Evolutionary conservation across 2,329 filamentous ascomycete species (phyloP), one percentile per base, ranked within the genome.

Genomic region (Hypoxylon sp.): DNA sequence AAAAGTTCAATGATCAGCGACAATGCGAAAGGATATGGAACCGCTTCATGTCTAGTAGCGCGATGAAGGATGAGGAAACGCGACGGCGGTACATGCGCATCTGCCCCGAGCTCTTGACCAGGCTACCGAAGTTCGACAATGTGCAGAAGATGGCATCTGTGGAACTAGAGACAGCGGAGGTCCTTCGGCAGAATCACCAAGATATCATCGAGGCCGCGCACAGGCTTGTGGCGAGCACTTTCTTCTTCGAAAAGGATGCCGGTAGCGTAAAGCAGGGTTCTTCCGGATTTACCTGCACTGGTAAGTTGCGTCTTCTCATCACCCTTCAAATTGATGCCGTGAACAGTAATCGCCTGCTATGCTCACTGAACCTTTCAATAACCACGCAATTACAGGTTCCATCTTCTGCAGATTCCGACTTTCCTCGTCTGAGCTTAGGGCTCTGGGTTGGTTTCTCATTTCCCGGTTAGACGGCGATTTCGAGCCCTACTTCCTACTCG

Each of bases 201-300:
- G 72, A 75, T 31, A 61, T 78, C 3, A 19, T 71, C 21, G 77
- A 78, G 56, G 73, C 73, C 6, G 77, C 75, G 19, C 77, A 78
- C 57, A 68, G 76, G 21, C 71, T 78, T 10, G 72, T 78, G 2
- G 77, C 76, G 7, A 78, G 77, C 72, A 73, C 74, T 0, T 78
- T 78, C 35, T 78, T 78, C 72, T 78, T 78, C 31, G 76, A 78
- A 62, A 78, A 74, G 62, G 76, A 78, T 8, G 58, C 68, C 5
- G 58, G 68, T 1, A 75, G 75, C 21, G 72, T 77, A 27, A 75
- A 75, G 64, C 75, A 76, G 55, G 72, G 57, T 7, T 31, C 65
- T 15, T 74, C 72, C 2, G 76, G 75, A 1, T 77, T 73, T 53
- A 77, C 66, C 27, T 78, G 76, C 55, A 76, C 75, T 61, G 76